Base-by-base conservation (phyloP, 371 early-diverging fungal genomes). In the Circinella umbellata region DNA sequence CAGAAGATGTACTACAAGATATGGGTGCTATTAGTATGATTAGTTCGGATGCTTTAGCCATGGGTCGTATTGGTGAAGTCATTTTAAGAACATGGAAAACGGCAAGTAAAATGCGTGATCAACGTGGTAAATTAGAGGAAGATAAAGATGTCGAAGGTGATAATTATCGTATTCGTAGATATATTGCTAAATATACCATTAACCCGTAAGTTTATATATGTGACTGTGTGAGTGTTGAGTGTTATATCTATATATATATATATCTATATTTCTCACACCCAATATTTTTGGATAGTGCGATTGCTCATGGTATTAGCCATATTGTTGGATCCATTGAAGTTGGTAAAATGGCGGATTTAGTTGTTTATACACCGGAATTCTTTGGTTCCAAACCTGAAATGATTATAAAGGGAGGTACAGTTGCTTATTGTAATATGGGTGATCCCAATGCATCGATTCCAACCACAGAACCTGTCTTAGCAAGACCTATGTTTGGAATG, bases 31-130 rank as follows among this genome's bases (percentile, higher is more conserved):
- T 98, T 60, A 88, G 90, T 66, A 92, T 96, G 81, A 95, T 98
- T 69, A 91, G 92, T 70, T 93, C 93, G 15, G 98, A 98, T 74
- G 86, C 92, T 8, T 95, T 94, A 78, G 97, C 98, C 4, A 98
- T 98, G 97, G 98, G 97, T 13, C 88, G 97, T 13, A 89, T 96
- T 36, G 97, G 96, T 4, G 98, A 98, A 76, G 96, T 98, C 0
- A 80, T 96, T 1, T 70, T 89, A 20, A 83, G 97, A 60, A 95
- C 96, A 0, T 98, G 98, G 98, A 93, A 95, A 76, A 93, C 96
- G 10, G 96, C 96, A 1, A 91, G 94, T 71, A 94, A 95, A 74
- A 96, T 96, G 96, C 95, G 94, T 80, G 76, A 82, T 20, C 89
- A 92, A 65, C 86, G 95, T 37, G 96, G 95, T 14, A 84, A 79